A percentile compares a stretch with the other conserved stretches of the same genome.
Evolutionary conservation across 1,139 yeast species (phyloP).

Genomic region (Zygosaccharomyces pseudobailii): DNA sequence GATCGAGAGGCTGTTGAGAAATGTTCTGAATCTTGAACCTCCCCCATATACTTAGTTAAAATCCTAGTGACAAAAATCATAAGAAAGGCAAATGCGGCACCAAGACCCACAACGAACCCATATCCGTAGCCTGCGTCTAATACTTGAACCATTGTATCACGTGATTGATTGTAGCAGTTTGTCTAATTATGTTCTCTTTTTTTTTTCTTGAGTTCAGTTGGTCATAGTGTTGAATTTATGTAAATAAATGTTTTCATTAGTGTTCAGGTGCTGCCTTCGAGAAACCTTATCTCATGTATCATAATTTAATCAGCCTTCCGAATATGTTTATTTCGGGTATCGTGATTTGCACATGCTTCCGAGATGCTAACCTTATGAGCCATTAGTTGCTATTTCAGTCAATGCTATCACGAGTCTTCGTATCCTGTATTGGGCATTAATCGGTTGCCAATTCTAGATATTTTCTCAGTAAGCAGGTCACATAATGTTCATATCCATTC

Average conservation of each 20-base stretch:
- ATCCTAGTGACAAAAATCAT: slow-evolving; percentile 38
- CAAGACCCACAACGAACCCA: slow-evolving; percentile 40
- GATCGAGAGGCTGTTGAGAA: slow-evolving; percentile 41
- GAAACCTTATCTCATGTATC: too few relatives aligned
- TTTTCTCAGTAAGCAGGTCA: not conserved
- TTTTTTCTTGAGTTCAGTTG: not conserved
- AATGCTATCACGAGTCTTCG: too few relatives aligned
- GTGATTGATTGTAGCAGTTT: slow-evolving; percentile 1
- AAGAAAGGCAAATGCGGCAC: slow-evolving; percentile 40
- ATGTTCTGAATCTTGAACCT: slow-evolving; percentile 39
- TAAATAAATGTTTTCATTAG: not conserved
- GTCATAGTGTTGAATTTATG: not conserved
- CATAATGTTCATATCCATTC: not conserved
- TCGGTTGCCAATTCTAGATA: not conserved
- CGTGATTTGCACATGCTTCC: not conserved
- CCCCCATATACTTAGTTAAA: slow-evolving; percentile 35
- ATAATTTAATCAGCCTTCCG: too few relatives aligned
- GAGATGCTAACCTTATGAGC: not conserved
- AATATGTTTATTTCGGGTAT: too few relatives aligned
- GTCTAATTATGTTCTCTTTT: not conserved
- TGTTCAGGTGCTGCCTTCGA: not conserved
- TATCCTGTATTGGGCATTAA: too few relatives aligned
- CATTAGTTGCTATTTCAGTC: not conserved
- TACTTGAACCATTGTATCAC: slow-evolving; percentile 10
- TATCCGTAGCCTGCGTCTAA: slow-evolving; percentile 37